Conservation (phyloP, 169 alveolate species). For the Cryptosporidium sp. region DNA sequence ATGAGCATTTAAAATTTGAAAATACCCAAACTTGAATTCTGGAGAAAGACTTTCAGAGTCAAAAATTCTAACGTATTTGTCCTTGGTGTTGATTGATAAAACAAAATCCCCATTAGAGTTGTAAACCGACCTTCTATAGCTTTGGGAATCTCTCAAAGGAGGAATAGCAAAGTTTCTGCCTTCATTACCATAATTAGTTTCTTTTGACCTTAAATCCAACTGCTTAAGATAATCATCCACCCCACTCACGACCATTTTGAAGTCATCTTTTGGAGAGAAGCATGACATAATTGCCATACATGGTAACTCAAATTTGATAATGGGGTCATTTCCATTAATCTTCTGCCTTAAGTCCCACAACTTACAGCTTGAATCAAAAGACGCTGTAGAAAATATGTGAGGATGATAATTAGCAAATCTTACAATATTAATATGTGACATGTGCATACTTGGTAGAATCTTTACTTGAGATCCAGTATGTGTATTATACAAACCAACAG, state of each 20-base stretch:
- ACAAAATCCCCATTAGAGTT: constrained; percentile 29
- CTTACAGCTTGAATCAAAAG: constrained; percentile 80
- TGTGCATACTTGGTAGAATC: constrained; percentile 72
- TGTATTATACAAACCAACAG: constrained; percentile 74
- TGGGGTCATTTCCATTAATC: constrained; percentile 68
- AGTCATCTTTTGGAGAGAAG: constrained; percentile 77
- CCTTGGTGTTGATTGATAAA: constrained; percentile 29
- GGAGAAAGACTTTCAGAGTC: not conserved
- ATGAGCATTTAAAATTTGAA: not conserved
- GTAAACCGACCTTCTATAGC: constrained; percentile 48
- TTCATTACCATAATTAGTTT: not conserved
- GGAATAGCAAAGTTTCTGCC: constrained; percentile 10
- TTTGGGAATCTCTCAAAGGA: constrained; percentile 17
- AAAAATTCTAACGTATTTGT: constrained; percentile 6
- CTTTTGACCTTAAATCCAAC: constrained; percentile 52
- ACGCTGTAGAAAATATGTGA: constrained; percentile 78
- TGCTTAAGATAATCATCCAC: constrained; percentile 55
- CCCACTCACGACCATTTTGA: constrained; percentile 56
- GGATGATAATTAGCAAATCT: constrained; percentile 78
- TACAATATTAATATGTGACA: constrained; percentile 77
- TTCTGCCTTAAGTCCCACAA: constrained; percentile 80
- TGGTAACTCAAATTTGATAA: constrained; percentile 75
- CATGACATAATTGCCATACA: constrained; percentile 78
- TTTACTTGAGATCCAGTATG: constrained; percentile 76
- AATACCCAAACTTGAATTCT: not conserved